phyloP scores from a whole-genome alignment of 768 basidiomycete genomes.

The Amanita molliuscula region DNA sequence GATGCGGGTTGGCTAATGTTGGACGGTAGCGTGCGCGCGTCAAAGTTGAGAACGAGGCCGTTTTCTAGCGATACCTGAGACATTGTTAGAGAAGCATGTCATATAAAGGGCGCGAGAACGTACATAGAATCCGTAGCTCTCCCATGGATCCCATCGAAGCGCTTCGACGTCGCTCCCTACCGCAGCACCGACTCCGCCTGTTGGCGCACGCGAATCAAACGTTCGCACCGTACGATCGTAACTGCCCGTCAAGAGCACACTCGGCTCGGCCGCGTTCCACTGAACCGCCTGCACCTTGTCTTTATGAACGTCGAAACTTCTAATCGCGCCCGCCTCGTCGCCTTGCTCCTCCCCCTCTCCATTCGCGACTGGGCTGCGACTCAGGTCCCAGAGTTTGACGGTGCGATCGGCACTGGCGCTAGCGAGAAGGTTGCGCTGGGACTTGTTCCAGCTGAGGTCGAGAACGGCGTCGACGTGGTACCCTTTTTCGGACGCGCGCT shows the following conservation, averaged over 20 bases:
- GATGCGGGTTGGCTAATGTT: constrained; percentile 54
- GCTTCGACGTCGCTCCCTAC: constrained; percentile 92
- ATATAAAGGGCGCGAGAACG: constrained; percentile 15
- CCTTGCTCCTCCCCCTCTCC: constrained; percentile 17
- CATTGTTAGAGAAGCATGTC: constrained; percentile 1
- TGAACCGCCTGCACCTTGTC: constrained; percentile 96
- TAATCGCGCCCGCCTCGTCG: constrained; percentile 56
- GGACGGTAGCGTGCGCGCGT: constrained; percentile 74
- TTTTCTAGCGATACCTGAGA: constrained; percentile 87
- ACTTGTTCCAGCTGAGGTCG: constrained; percentile 86
- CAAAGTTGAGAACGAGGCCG: constrained; percentile 87
- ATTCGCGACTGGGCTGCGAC: constrained; percentile 43
- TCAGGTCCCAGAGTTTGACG: constrained; percentile 96
- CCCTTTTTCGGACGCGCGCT: constrained; percentile 44
- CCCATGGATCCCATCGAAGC: constrained; percentile 94
- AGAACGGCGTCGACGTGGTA: constrained; percentile 94
- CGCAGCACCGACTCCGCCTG: constrained; percentile 71
- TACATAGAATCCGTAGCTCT: constrained; percentile 79
- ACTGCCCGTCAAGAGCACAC: constrained; percentile 84
- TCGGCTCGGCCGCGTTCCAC: constrained; percentile 87
- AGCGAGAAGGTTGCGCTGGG: constrained; percentile 83
- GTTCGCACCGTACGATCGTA: constrained; percentile 93
- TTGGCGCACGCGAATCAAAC: constrained; percentile 84
- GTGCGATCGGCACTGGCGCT: constrained; percentile 91
- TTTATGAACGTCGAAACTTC: constrained; percentile 78